Evolutionary conservation across 805 yeast genomes (phyloP).

Genomic region (Candida tallmaniae): DNA sequence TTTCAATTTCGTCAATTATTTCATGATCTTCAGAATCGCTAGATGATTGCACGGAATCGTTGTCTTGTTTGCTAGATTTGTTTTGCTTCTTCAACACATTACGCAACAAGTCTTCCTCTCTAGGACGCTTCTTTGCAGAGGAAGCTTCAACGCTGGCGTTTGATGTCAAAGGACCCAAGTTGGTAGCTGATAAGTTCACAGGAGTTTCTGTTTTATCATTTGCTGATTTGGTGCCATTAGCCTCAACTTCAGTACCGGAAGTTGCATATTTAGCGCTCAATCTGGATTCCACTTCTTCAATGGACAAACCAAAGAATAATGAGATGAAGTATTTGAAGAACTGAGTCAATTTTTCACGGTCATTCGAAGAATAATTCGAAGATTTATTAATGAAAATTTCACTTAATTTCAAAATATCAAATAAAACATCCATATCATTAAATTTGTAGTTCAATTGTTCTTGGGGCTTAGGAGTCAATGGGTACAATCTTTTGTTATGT

Average conservation of each 20-base stretch:
- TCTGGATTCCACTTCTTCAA: conserved; percentile 43
- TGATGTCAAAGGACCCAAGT: no score
- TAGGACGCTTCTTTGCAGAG: conserved; percentile 43
- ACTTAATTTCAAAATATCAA: conserved; percentile 68
- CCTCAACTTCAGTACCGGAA: background rate
- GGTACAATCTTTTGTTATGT: conserved; percentile 78
- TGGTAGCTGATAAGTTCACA: conserved; percentile 2
- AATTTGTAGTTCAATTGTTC: conserved; percentile 62
- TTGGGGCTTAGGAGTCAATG: conserved; percentile 83
- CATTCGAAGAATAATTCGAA: conserved; percentile 73
- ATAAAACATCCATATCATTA: conserved; percentile 61
- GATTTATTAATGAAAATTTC: conserved; percentile 62
- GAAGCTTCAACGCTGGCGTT: conserved; percentile 3
- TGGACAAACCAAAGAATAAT: conserved; percentile 62
- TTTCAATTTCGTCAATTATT: conserved; percentile 26
- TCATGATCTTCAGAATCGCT: conserved; percentile 33
- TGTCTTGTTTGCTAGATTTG: conserved; percentile 32
- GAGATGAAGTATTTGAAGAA: conserved; percentile 69
- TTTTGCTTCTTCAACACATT: conserved; percentile 58
- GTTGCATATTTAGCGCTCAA: conserved; percentile 15
- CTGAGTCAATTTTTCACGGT: conserved; percentile 69
- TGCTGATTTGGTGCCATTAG: background rate
- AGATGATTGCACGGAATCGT: conserved; percentile 21
- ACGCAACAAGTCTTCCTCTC: conserved; percentile 52
- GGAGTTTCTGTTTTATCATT: background rate